Evolutionary conservation across 2,329 filamentous ascomycete genomes (phyloP), one percentile per base, ranked within the genome.

Genomic region (Hypoxylon sp.): DNA sequence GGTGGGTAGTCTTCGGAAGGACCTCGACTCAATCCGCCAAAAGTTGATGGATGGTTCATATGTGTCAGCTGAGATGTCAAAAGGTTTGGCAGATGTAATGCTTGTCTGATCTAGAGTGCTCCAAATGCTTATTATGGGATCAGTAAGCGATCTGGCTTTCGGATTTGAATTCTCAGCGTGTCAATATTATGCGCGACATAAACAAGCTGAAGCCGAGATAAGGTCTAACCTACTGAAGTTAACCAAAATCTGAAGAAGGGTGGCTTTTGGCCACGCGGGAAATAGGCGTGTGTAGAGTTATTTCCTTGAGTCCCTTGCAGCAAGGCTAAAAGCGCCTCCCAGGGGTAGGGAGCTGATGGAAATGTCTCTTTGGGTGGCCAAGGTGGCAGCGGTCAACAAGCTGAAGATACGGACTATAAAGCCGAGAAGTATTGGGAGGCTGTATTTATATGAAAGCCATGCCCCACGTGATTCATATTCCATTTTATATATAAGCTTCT

Each of bases 131-230:
- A 30, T 20, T 33, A 13, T 13, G 25, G 30, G 13, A 17, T 37
- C 20, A 2, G 58, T 61, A 27, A 54, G 58, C 44, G 46, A 25
- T 13, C 25, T 48, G 10, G 25, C 8, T 13, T 33, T 10, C 2
- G 35, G 10, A 20, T 25, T 10, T 22, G 22, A n/a, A n/a, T 44
- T 10, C 31, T 33, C 37, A 40, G 13, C 58, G 37, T 44, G 40
- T 54, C 49, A 61, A 54, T 55, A 49, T 31, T 49, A 61, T 48
- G 49, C 49, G 48, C 40, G 27, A 13, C 27, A 35, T 14, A 10
- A 25, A 49, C 20, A 14, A 61, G 49, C 59, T 61, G 59, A 61
- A 61, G 35, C 27, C 50, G 22, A 54, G 33, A 40, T 27, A 40
- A 44, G 49, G 37, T 37, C 6, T n/a, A n/a, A n/a, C n/a, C n/a